A percentile compares a stretch with the other conserved stretches of the same genome.
phyloP scores from a whole-genome alignment of 176 grass and related monocot genomes.

The Otatea glauca region DNA sequence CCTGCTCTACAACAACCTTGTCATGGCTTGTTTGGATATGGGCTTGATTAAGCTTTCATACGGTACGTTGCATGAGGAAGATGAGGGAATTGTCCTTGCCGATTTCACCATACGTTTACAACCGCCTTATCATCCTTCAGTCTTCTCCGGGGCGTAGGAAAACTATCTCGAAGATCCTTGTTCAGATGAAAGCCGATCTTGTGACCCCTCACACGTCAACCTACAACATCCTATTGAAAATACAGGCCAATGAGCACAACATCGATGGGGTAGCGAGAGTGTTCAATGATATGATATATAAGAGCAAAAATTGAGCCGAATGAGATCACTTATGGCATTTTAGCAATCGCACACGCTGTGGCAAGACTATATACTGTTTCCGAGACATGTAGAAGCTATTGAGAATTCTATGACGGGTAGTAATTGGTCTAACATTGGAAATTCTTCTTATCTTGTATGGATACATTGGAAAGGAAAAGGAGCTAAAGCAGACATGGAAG shows the following conservation, averaged over 20 bases:
- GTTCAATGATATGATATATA: conserved; percentile 87
- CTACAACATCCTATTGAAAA: conserved; percentile 91
- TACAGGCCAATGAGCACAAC: conserved; percentile 88
- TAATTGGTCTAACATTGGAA: conserved; percentile 94
- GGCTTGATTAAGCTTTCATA: conserved; percentile 80
- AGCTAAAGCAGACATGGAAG: conserved; percentile 73
- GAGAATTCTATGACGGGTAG: conserved; percentile 72
- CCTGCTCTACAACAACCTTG: conserved; percentile 92
- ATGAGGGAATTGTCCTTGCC: conserved; percentile 75
- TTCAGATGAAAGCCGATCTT: conserved; percentile 80
- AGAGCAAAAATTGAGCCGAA: conserved; percentile 79
- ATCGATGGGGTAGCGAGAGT: conserved; percentile 77
- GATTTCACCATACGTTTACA: conserved; percentile 76
- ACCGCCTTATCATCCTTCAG: conserved; percentile 86
- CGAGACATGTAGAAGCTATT: conserved; percentile 73
- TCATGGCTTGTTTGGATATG: conserved; percentile 74
- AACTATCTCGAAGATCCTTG: conserved; percentile 72
- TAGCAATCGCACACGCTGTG: conserved; percentile 85
- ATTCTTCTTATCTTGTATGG: conserved; percentile 87
- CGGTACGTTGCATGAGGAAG: conserved; percentile 94
- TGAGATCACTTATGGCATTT: conserved; percentile 89
- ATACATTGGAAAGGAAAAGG: conserved; percentile 69
- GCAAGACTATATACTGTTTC: conserved; percentile 80
- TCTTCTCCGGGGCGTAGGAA: conserved; percentile 76
- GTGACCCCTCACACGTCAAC: conserved; percentile 75